A percentile compares a stretch with the other conserved stretches of the same genome.
These are phyloP conservation scores for Rosa lucieae DNA, from an alignment of 306 rosid species.

Conservation along the genomic window DNA sequence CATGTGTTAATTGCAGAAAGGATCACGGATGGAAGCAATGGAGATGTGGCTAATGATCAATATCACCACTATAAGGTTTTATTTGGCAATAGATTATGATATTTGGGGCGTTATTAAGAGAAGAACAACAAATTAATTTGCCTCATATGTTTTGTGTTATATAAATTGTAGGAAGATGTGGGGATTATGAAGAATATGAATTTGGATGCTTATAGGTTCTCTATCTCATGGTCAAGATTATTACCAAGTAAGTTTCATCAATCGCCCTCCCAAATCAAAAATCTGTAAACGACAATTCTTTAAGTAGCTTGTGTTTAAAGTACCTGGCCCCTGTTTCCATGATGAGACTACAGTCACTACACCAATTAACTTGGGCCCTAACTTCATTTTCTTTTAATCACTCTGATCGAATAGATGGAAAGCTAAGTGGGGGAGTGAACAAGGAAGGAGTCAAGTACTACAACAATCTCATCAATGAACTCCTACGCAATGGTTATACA, in stretches of 20 bases:
- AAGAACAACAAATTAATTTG: neutral
- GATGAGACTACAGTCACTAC: neutral
- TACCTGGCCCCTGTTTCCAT: neutral
- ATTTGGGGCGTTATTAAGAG: neutral
- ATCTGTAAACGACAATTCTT: neutral
- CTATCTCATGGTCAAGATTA: slow-evolving; percentile 73
- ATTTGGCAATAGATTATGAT: too few relatives aligned
- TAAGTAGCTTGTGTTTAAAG: neutral
- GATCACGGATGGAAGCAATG: slow-evolving; percentile 29
- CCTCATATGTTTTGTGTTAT: neutral
- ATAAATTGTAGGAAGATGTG: slow-evolving; percentile 52
- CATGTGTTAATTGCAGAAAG: slow-evolving; percentile 28
- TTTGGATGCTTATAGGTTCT: slow-evolving; percentile 63
- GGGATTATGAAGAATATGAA: slow-evolving; percentile 50
- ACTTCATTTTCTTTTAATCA: neutral
- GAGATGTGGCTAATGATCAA: slow-evolving; percentile 16
- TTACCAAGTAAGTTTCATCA: slow-evolving; percentile 49
- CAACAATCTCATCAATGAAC: slow-evolving; percentile 53
- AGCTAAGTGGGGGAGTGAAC: slow-evolving; percentile 51
- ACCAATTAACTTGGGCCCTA: neutral
- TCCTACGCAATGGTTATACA: slow-evolving; percentile 42
- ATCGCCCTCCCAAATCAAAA: neutral
- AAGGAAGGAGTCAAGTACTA: slow-evolving; percentile 52
- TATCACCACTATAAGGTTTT: slow-evolving; percentile 30
- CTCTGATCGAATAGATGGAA: slow-evolving; percentile 38